Conservation (phyloP, 2,329 filamentous ascomycete genomes). For the Rhynchosporium graminicola region DNA sequence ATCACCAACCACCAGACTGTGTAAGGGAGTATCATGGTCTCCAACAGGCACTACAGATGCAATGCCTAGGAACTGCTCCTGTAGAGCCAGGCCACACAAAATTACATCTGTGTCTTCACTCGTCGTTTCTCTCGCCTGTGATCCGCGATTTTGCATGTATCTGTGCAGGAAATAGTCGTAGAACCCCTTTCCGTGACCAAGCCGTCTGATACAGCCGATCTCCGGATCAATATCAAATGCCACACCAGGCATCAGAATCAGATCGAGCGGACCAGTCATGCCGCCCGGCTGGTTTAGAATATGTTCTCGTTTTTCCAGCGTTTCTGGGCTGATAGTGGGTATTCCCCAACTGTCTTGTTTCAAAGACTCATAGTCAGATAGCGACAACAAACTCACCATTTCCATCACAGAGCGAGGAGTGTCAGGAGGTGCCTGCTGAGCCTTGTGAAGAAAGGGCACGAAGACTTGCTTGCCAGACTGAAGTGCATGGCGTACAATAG, state of each 20-base stretch:
- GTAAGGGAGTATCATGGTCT: slow-evolving; percentile 74
- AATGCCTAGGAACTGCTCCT: slow-evolving; percentile 74
- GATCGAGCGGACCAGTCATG: slow-evolving; percentile 62
- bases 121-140: slow-evolving; percentile 46
- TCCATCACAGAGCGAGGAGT: slow-evolving; percentile 78
- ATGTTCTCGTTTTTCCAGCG: slow-evolving; percentile 67
- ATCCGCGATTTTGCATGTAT: slow-evolving; percentile 54
- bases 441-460: slow-evolving; percentile 82
- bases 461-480: slow-evolving; percentile 79
- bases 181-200: slow-evolving; percentile 95
- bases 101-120: slow-evolving; percentile 59
- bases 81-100: slow-evolving; percentile 76
- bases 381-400: slow-evolving; percentile 78
- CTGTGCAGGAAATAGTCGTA: slow-evolving; percentile 91
- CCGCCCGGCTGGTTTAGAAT: slow-evolving; percentile 62
- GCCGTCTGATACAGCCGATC: slow-evolving; percentile 62
- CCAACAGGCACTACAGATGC: slow-evolving; percentile 71
- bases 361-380: slow-evolving; percentile 77
- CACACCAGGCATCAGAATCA: slow-evolving; percentile 90
- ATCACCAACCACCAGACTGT: slow-evolving; percentile 74
- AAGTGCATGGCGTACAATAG: slow-evolving; percentile 81
- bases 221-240: slow-evolving; percentile 72
- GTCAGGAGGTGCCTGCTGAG: slow-evolving; percentile 40
- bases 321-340: slow-evolving; percentile 72
- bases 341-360: slow-evolving; percentile 89